Conservation (phyloP, 2,329 filamentous ascomycete genomes). For the Pestalotiopsis sp. region DNA sequence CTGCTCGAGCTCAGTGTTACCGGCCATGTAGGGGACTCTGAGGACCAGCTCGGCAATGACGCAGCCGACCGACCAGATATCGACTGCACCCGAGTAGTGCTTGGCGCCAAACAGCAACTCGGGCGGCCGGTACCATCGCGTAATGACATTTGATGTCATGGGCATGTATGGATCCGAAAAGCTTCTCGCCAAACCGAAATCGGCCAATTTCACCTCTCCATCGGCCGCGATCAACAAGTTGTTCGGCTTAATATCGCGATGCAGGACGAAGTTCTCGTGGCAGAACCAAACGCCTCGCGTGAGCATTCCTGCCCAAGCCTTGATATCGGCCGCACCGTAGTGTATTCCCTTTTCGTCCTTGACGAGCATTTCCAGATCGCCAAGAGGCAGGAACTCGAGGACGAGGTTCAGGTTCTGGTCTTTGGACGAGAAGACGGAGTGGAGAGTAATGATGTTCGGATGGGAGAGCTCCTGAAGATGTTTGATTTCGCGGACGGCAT, state of each 20-base stretch:
- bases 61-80: constrained; percentile 91
- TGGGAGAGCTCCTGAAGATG: constrained; percentile 93
- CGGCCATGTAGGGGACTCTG: constrained; percentile 80
- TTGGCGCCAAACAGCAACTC: constrained; percentile 90
- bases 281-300: constrained; percentile 92
- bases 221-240: constrained; percentile 93
- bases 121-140: constrained; percentile 93
- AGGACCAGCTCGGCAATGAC: constrained; percentile 92
- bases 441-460: constrained; percentile 91
- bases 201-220: constrained; percentile 91
- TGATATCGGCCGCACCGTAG: constrained; percentile 89
- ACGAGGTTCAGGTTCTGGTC: constrained; percentile 97
- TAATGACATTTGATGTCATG: constrained; percentile 97
- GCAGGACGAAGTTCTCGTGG: constrained; percentile 90
- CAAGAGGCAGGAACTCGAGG: constrained; percentile 89
- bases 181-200: constrained; percentile 91
- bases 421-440: constrained; percentile 93
- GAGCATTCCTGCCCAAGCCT: constrained; percentile 99
- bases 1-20: constrained; percentile 85
- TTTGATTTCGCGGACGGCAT: constrained; percentile 94
- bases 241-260: constrained; percentile 99
- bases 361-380: constrained; percentile 93
- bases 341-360: constrained; percentile 77
- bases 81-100: constrained; percentile 88
- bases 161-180: constrained; percentile 86